Base-by-base conservation (phyloP, 495 filamentous ascomycete species). In the Aspergillus homomorphus region DNA sequence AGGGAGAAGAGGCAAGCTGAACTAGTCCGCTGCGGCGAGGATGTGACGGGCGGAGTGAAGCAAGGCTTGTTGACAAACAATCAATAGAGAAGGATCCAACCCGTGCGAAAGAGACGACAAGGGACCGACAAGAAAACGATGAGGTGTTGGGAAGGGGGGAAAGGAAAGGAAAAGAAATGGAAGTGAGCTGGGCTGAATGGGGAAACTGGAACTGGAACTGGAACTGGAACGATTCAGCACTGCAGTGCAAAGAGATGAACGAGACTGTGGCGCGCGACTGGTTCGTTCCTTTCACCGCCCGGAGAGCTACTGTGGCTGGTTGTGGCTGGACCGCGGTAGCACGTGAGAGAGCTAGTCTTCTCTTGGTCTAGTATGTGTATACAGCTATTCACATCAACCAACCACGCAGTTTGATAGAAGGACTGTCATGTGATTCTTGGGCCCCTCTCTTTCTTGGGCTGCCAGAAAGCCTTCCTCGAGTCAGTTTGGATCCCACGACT, bases 141-240 rank as follows among this genome's bases (percentile, higher is more conserved):
- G 30, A 52, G 23, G 15, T 51, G 19, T 23, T 22, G 28, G 53
- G 38, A 56, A 54, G 43, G 24, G 38, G 49, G 56, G 59, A 33
- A 59, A 63, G 62, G 58, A 59, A 55, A 56, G 53, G 45, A 21
- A 16, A 41, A 58, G 48, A 60, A 41, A 30, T 8, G 38, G n/a
- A 57, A 49, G 52, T 38, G 33, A 38, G 33, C 33, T 38, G 26
- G 26, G 19, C 24, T 48, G 45, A 22, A 48, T 48, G 18, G 45
- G 10, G 45, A 48, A 10, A 50, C 24, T 24, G 28, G 48, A 51
- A 18, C 23, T 38, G 33, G 33, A 38, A 30, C 10, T 10, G n/a
- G n/a, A n/a, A n/a, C n/a, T n/a, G n/a, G n/a, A 30, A 30, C 26
- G 26, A 4, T 4, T 4, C 26, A 30, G 26, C 26, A 30, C 26